Conservation (phyloP, 2,329 filamentous ascomycete species). For the Beauveria australis region DNA sequence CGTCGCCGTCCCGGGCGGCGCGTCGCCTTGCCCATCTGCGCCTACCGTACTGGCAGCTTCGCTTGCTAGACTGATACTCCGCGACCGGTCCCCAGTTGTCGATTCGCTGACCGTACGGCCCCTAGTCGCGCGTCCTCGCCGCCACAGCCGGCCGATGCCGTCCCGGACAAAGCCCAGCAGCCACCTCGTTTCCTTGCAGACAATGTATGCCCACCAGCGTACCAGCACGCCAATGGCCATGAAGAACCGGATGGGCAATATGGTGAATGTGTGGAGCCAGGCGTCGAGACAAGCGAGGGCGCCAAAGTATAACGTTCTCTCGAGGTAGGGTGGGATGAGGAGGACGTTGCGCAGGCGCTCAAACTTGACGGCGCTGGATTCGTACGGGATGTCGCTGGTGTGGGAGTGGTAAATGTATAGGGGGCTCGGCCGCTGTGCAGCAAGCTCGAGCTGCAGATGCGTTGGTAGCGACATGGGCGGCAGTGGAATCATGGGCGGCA, state of each 20-base stretch:
- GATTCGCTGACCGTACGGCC: constrained; percentile 25
- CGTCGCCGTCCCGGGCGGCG: neutral
- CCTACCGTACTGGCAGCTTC: constrained; percentile 15
- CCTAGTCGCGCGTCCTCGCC: constrained; percentile 39
- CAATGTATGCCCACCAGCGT: constrained; percentile 68
- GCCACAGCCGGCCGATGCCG: constrained; percentile 74
- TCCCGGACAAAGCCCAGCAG: constrained; percentile 69
- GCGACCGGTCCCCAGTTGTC: constrained; percentile 29
- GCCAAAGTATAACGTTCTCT: constrained; percentile 80
- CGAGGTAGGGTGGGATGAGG: constrained; percentile 70
- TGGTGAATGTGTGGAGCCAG: constrained; percentile 95
- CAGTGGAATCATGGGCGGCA: constrained; percentile 49
- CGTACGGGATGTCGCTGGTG: constrained; percentile 61
- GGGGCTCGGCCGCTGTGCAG: constrained; percentile 53
- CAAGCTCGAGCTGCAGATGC: constrained; percentile 56
- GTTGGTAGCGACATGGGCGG: constrained; percentile 61
- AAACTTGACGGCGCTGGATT: constrained; percentile 86
- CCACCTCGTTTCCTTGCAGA: constrained; percentile 64
- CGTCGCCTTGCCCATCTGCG: neutral
- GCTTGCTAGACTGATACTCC: constrained; percentile 29
- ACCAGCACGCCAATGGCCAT: constrained; percentile 70
- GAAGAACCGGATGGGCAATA: constrained; percentile 79
- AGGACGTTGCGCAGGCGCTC: constrained; percentile 87
- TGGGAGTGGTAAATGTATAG: constrained; percentile 57
- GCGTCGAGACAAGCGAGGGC: constrained; percentile 86